These are phyloP conservation scores for Neurospora tetrasperma DNA, from an alignment of 495 filamentous ascomycete species.

Conservation along the genomic window DNA sequence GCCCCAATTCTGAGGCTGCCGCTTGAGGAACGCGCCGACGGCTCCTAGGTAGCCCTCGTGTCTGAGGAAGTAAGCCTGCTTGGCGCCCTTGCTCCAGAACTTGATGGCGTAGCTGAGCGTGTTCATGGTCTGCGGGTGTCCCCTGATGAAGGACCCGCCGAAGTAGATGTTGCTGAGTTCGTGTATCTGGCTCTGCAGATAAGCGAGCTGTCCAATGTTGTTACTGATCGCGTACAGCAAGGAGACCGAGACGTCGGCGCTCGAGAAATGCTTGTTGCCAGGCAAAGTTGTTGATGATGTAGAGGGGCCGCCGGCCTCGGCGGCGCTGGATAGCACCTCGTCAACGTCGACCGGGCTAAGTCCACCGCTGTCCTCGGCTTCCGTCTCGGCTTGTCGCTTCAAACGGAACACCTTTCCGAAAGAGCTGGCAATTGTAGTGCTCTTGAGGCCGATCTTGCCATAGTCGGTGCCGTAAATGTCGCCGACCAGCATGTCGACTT, in stretches of 20 bases:
- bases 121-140: slow-evolving; percentile 95
- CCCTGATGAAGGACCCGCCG: slow-evolving; percentile 91
- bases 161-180: slow-evolving; percentile 89
- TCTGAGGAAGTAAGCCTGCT: slow-evolving; percentile 90
- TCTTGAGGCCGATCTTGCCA: slow-evolving; percentile 86
- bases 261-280: slow-evolving; percentile 28
- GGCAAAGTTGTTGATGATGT: slow-evolving; percentile 9
- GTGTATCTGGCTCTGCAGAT: slow-evolving; percentile 89
- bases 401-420: slow-evolving; percentile 93
- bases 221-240: slow-evolving; percentile 82
- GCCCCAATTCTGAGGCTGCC: slow-evolving; percentile 88
- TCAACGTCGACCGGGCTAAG: slow-evolving; percentile 41
- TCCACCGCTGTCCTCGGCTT: slow-evolving; percentile 67
- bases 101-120: slow-evolving; percentile 90
- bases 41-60: slow-evolving; percentile 97
- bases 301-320: slow-evolving; percentile 7
- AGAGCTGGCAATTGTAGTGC: slow-evolving; percentile 84
- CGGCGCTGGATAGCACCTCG: slow-evolving; percentile 5
- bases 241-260: slow-evolving; percentile 43
- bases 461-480: slow-evolving; percentile 98
- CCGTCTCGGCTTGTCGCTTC: slow-evolving; percentile 62
- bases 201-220: slow-evolving; percentile 97
- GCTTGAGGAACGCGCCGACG: slow-evolving; percentile 86
- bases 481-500: slow-evolving; percentile 94
- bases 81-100: slow-evolving; percentile 91